Evolutionary conservation across 139 green algal species (phyloP), one percentile per base, ranked within the genome.

Genomic region (Diplosphaera chodatii): DNA sequence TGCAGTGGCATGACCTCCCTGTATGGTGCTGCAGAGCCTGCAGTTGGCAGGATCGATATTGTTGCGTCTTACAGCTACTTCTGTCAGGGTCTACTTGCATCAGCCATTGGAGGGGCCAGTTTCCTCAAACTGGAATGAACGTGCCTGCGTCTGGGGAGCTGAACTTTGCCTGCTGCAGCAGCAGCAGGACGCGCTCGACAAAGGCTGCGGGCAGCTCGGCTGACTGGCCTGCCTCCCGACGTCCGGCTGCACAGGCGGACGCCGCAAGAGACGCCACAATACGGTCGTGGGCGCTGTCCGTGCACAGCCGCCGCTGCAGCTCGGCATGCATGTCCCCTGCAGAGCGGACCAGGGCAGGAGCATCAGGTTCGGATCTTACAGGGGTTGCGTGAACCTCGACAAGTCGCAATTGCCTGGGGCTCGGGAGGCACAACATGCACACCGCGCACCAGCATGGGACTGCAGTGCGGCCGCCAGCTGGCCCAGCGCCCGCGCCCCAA

Each of bases 1-100:
- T 87, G 77, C 65, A 83, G 68, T 27, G 62, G 63, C n/a, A 32
- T 25, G 27, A 85, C 30, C 77, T 94, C 90, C 3, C 21, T 55
- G 67, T 93, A 96, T 1, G 59, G 59, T 25, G 4, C 59, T 25
- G 4, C 25, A 32, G 25, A 20, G 27, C 25, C 59, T 65, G 59
- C 25, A 32, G 21, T 3, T 13, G 2, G 13, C 10, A 10, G 37
- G 6, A 48, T 48, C 10, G 8, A 10, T 10, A 48, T n/a, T n/a
- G n/a, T n/a, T n/a, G n/a, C n/a, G n/a, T n/a, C n/a, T n/a, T n/a
- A n/a, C n/a, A n/a, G n/a, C n/a, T n/a, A n/a, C n/a, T n/a, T n/a
- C n/a, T n/a, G n/a, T n/a, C n/a, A n/a, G n/a, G n/a, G n/a, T n/a
- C n/a, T n/a, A n/a, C n/a, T n/a, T n/a, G n/a, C n/a, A n/a, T n/a